These are phyloP conservation scores for Coleophoma crateriformis DNA, from an alignment of 2,329 filamentous ascomycete genomes.

Conservation along the genomic window DNA sequence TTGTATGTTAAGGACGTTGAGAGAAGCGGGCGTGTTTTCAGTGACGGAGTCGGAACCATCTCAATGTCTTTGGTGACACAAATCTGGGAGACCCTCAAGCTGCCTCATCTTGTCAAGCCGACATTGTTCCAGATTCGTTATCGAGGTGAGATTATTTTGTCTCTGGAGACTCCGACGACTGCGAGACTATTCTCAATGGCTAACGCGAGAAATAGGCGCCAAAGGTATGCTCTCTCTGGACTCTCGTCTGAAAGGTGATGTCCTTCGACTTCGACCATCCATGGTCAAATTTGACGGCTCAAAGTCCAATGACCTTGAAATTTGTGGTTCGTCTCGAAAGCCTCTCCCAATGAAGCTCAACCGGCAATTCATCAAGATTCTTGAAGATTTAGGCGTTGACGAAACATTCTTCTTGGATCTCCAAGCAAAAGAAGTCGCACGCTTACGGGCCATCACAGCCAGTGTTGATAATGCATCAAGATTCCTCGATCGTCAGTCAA, in stretches of 20 bases:
- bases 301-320: constrained; percentile 54
- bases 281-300: constrained; percentile 73
- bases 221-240: constrained; percentile 79
- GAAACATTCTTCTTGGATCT: constrained; percentile 55
- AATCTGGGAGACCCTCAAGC: constrained; percentile 52
- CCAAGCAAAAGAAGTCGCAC: constrained; percentile 56
- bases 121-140: constrained; percentile 72
- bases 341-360: constrained; percentile 70
- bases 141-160: constrained; percentile 37
- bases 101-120: constrained; percentile 38
- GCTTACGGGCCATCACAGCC: constrained; percentile 53
- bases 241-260: constrained; percentile 46
- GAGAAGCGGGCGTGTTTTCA: constrained; percentile 57
- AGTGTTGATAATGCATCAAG: constrained; percentile 55
- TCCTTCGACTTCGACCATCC: constrained; percentile 60
- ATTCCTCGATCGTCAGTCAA: constrained; percentile 57
- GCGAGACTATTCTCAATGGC: not conserved
- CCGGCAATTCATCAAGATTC: constrained; percentile 76
- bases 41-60: constrained; percentile 74
- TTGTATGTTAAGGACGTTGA: constrained; percentile 46
- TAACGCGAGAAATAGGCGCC: constrained; percentile 37
- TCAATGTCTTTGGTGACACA: constrained; percentile 52
- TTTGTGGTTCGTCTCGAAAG: constrained; percentile 63
- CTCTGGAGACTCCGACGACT: not conserved
- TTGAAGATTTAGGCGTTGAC: constrained; percentile 69